Evolutionary conservation across 176 grass and related monocot species (phyloP).

Genomic region (bread wheat (Triticum aestivum)): DNA sequence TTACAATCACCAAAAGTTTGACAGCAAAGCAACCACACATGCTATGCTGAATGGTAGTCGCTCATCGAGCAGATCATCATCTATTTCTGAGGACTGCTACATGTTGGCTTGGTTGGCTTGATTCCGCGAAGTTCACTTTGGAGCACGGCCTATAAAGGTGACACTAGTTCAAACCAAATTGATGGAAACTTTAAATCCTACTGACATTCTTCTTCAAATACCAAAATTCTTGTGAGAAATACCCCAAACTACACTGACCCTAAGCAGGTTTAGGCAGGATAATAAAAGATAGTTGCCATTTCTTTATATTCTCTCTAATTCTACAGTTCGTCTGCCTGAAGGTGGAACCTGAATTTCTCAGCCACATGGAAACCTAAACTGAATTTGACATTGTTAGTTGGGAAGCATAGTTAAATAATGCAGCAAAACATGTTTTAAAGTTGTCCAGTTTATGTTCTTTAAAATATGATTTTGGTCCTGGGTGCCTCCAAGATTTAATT

Average conservation of each 20-base stretch:
- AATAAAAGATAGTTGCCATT: not conserved
- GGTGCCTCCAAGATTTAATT: too few relatives aligned
- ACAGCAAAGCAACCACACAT: too few relatives aligned
- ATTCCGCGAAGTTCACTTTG: not conserved
- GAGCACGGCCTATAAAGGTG: not conserved
- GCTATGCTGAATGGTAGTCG: too few relatives aligned
- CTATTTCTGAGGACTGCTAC: not conserved
- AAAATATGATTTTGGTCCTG: too few relatives aligned
- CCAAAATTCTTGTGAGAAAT: not conserved
- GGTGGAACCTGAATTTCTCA: not conserved
- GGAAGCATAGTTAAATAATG: too few relatives aligned
- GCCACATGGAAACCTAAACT: too few relatives aligned
- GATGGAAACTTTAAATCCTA: not conserved
- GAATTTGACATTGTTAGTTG: too few relatives aligned
- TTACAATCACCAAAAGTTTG: too few relatives aligned
- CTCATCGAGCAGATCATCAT: not conserved
- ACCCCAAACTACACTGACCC: not conserved
- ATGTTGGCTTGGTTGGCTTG: not conserved
- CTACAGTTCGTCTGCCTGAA: not conserved
- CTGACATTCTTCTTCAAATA: not conserved
- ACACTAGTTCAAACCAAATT: not conserved
- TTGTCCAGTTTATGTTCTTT: too few relatives aligned
- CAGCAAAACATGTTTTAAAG: too few relatives aligned
- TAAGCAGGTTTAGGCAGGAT: not conserved
- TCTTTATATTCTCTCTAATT: not conserved